Evolutionary conservation across 1,284 basidiomycete genomes (phyloP), one percentile per base, ranked within the genome.

Genomic region (Ceratobasidium sp.): DNA sequence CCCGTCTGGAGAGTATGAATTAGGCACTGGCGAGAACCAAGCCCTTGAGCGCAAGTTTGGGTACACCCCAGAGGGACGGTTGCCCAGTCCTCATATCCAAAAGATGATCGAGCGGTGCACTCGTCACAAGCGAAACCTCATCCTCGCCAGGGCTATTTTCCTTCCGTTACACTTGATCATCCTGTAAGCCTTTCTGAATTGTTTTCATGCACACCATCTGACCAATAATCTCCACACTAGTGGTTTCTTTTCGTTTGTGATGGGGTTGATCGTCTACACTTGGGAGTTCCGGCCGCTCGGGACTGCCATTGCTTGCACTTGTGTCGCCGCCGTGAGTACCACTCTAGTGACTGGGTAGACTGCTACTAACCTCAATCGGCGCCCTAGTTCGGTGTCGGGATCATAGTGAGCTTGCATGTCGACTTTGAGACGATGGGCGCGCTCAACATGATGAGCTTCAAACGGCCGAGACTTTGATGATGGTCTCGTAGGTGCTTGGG

Each of bases 371-470:
- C 34, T 37, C 29, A 56, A 31, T n/a, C 24, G 16, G n/a, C 11
- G 29, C 24, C n/a, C 8, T 27, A 73, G 71, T 6, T 73, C 1
- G 71, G 71, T n/a, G 7, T 43, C 19, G 24, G 3, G 3, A 39
- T 73, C n/a, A 34, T 73, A 5, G 14, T 53, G 1, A 13, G 39
- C 34, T 16, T 73, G 37, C 71, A 73, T 22, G 43, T 73, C 22
- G 71, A 73, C 29, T 73, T 73, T 29, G 58, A 73, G 46, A 62
- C 59, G 2, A 41, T 53, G 58, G 71, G 71, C 3, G 49, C 71
- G 16, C 48, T 73, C 46, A 49, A 73, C 16, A 37, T 37, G 13
- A 73, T 58, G 71, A 62, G 48, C 16, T 73, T 73, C 34, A 48
- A 48, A 19, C 43, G 71, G 14, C 29, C 49, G 24, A 62, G 71